phyloP scores from a whole-genome alignment of 2,329 filamentous ascomycete genomes.

The Fusarium anthophilum region DNA sequence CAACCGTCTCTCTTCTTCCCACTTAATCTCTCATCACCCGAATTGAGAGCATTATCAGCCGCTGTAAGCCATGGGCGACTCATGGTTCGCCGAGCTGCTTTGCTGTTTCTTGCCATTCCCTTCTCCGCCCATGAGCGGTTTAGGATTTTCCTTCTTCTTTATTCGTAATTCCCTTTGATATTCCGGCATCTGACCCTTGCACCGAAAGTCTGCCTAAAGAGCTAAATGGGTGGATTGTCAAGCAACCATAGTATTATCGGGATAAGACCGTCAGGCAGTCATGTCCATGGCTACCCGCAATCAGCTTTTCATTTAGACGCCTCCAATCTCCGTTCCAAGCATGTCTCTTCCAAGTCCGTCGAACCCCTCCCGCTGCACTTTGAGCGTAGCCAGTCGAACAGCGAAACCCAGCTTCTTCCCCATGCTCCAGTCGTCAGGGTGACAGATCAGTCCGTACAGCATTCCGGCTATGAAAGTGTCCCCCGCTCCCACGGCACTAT shows the following conservation, averaged over 20 bases:
- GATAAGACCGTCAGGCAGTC: slow-evolving; percentile 16
- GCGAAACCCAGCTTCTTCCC: slow-evolving; percentile 65
- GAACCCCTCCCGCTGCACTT: slow-evolving; percentile 75
- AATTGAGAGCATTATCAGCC: slow-evolving; percentile 14
- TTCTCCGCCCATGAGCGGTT: slow-evolving; percentile 2
- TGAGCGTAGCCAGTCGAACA: slow-evolving; percentile 72
- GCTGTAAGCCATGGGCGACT: slow-evolving; percentile 29
- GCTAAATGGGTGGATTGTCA: slow-evolving; percentile 21
- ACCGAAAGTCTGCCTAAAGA: slow-evolving; percentile 12
- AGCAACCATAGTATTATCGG: slow-evolving; percentile 25
- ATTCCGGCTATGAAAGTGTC: slow-evolving; percentile 81
- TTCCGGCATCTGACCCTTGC: slow-evolving; percentile 31
- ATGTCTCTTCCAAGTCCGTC: slow-evolving; percentile 55
- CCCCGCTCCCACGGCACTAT: slow-evolving; percentile 76
- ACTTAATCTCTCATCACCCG: slow-evolving; percentile 34
- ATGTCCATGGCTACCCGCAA: slow-evolving; percentile 1
- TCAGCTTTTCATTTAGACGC: slow-evolving; percentile 12
- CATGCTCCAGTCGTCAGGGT: slow-evolving; percentile 58
- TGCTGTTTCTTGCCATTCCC: neutral
- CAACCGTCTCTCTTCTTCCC: slow-evolving; percentile 27
- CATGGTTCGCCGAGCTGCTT: slow-evolving; percentile 18
- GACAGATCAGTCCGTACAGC: slow-evolving; percentile 68
- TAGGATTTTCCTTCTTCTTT: slow-evolving; percentile 1
- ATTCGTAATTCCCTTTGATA: slow-evolving; percentile 7
- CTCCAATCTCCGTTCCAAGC: slow-evolving; percentile 27